Evolutionary conservation across 495 filamentous ascomycete genomes (phyloP), one percentile per base, ranked within the genome.

Genomic region (Baudoinia panamericana): DNA sequence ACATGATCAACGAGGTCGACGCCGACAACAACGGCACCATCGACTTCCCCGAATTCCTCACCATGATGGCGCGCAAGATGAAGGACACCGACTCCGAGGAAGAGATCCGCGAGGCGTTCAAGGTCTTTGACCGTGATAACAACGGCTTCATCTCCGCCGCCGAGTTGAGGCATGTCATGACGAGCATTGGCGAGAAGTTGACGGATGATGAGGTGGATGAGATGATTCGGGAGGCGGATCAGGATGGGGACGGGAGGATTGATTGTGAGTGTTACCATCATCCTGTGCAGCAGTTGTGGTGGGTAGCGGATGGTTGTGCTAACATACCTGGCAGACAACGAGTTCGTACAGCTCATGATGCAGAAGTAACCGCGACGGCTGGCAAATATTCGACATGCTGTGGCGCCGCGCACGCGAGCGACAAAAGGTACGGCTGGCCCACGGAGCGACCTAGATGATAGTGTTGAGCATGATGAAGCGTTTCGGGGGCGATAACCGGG

Each of bases 341-440:
- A 97, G 69, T 97, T 97, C 62, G 90, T 97, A 54, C 90, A 97
- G 70, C 79, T 97, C 59, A 97, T 97, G 90, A 95, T 97, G 88
- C 90, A 97, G 77, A 97, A 97, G 72, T 96, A 50, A n/a, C n/a
- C n/a, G n/a, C n/a, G n/a, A n/a, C n/a, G n/a, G n/a, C n/a, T n/a
- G n/a, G n/a, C n/a, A n/a, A n/a, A n/a, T n/a, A n/a, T n/a, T n/a
- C n/a, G n/a, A n/a, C n/a, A n/a, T n/a, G n/a, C n/a, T n/a, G n/a
- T n/a, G n/a, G n/a, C n/a, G n/a, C n/a, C n/a, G n/a, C n/a, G n/a
- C n/a, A n/a, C n/a, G n/a, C n/a, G n/a, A n/a, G n/a, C n/a, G n/a
- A n/a, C n/a, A n/a, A n/a, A n/a, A n/a, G n/a, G n/a, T n/a, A n/a
- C n/a, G n/a, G n/a, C n/a, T n/a, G n/a, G n/a, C n/a, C n/a, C n/a